Conservation (phyloP, 148 eudicot species). For the Nepenthes gracilis region DNA sequence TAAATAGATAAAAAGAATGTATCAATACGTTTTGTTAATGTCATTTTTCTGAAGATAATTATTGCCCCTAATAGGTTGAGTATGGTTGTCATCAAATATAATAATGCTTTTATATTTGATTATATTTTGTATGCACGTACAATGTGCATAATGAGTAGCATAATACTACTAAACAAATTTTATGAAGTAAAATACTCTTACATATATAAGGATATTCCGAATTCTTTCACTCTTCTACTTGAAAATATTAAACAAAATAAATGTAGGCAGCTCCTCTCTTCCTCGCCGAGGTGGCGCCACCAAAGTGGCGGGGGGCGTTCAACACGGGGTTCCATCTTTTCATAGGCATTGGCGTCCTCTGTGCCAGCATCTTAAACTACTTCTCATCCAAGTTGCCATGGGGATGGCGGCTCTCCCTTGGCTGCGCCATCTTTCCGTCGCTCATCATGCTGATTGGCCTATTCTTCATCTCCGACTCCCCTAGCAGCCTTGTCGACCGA, state of each 20-base stretch:
- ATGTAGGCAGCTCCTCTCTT: conserved; percentile 36
- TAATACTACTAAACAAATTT: no score
- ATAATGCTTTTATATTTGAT: no score
- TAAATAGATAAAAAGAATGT: no score
- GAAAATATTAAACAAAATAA: not conserved
- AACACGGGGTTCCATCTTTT: conserved; percentile 36
- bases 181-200: no score
- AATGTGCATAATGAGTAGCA: no score
- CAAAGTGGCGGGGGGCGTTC: conserved; percentile 41
- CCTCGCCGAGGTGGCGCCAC: conserved; percentile 34
- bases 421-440: conserved; percentile 28
- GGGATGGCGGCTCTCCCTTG: conserved; percentile 44
- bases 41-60: no score
- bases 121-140: no score
- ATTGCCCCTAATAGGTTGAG: no score
- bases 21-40: no score
- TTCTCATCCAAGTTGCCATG: conserved; percentile 8
- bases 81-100: no score
- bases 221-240: no score
- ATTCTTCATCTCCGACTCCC: conserved; percentile 30
- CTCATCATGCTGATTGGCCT: conserved; percentile 28
- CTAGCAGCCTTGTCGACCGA: conserved; percentile 38
- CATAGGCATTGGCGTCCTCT: conserved; percentile 29
- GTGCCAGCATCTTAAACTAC: conserved; percentile 24
- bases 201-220: no score